Evolutionary conservation across 2,329 filamentous ascomycete genomes (phyloP), one percentile per base, ranked within the genome.

Genomic region (Eutypella sp.): DNA sequence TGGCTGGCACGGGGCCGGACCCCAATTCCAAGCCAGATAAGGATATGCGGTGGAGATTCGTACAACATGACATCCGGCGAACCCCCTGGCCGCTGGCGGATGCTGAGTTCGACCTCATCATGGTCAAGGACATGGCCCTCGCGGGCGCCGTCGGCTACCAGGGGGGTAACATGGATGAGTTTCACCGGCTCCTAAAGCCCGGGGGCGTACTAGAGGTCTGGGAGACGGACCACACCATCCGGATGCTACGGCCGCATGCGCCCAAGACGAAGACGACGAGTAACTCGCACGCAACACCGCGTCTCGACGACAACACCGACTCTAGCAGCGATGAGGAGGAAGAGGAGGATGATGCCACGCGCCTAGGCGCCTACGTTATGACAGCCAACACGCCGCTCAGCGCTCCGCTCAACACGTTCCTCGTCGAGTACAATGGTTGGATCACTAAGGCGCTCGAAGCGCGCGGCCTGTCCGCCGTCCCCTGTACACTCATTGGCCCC

Each of bases 401-500:
- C 16, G 78, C 82, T 24, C 85, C 88, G 2, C 79, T 91, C 51
- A 96, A 96, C 67, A 81, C 82, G 52, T 96, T 83, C 61, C 69
- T 96, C 18, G 77, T 84, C 49, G 86, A 93, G 59, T 93, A 90
- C 64, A 96, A 96, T 63, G 71, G 73, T 10, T 96, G 90, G 89
- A 74, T 92, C 13, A 76, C 81, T 53, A 84, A 85, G 56, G 87
- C 87, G 0, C 75, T 96, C 9, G 86, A 92, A 54, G 69, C 70
- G 16, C 79, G 85, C 40, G 81, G 84, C 46, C 69, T 96, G 22
- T 81, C 81, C 1, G 74, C 85, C 1, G 81, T 89, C 36, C 91
- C 91, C 1, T 96, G 90, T 63, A 85, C 88, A 5, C 74, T 85
- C 25, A 81, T 95, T 36, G 81, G 83, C 3, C 78, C 90, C n/a